Evolutionary conservation across 371 early-diverging fungal genomes (phyloP), one percentile per base, ranked within the genome.

Genomic region (Gilbertella persicaria): DNA sequence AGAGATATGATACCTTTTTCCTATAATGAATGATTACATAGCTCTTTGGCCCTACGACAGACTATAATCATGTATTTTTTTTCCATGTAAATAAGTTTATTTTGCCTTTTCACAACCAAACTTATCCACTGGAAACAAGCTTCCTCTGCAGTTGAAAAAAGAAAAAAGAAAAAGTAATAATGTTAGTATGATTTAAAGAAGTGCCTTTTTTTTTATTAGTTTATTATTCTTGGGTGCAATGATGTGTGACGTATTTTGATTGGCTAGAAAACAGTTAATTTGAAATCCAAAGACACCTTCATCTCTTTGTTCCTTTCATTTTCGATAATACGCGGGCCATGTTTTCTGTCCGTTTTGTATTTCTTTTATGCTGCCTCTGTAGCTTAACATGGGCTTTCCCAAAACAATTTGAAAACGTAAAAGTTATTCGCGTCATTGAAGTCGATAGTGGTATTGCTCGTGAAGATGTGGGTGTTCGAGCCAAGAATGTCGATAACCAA

Each of bases 391-490:
- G 44, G 26, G 54, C 75, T 5, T 56, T 67, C 35, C 75, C 82
- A 21, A 59, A 64, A 23, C 56, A 67, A 33, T 73, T 83, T 59
- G 68, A 67, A 53, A 88, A 87, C 65, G 62, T 61, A 38, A 88
- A 88, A 60, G 62, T 85, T 17, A 66, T 81, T 41, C 85, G 90
- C 26, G 72, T 77, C 26, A 44, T 92, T 43, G 89, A 90, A 53
- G 67, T 90, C 25, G 72, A 85, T 8, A 62, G 64, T 25, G 66
- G 80, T 25, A 73, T 90, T 53, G 79, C 80, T 33, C 82, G 86
- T 16, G 84, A 86, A 59, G 73, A 78, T 54, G 78, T 79, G 26
- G 81, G 84, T 24, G 66, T 86, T 38, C 71, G 81, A 26, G 73
- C 84, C 21, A 65, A 78, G 62, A 85, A 83, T 55, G 67, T 77